Evolutionary conservation across 495 filamentous ascomycete genomes (phyloP), one percentile per base, ranked within the genome.

Genomic region (Ramalina intermedia): DNA sequence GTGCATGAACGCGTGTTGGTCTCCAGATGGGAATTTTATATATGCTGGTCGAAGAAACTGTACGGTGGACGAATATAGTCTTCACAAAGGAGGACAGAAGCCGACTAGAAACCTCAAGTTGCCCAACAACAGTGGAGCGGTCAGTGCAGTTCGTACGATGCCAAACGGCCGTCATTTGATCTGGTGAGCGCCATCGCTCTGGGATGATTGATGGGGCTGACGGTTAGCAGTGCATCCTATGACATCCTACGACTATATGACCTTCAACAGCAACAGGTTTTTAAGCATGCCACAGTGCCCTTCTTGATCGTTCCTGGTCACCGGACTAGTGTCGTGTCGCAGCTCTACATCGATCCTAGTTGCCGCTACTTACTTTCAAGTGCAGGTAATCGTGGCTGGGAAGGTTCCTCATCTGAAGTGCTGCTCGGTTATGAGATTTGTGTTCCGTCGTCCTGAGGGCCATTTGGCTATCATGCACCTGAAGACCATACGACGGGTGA

Each of bases 1-100:
- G 93, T 96, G 89, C 63, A 96, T 94, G 82, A 86, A 82, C 52
- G 87, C 87, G n/a, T 93, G 86, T 65, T 98, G 93, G 91, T 88
- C 82, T 51, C 88, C 88, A 2, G 84, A 94, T 64, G 91, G 91
- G 23, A 96, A 98, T 63, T 89, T 75, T 64, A 87, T 98, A 48
- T 98, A 94, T 64, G 87, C 84, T 14, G 91, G 91, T 5, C 76
- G 91, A 36, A 74, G 93, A 46, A 98, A 96, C 64, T 84, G 87
- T 47, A 94, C 86, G 0, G 91, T 98, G 1, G 91, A 98, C 50
- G 91, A 98, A 61, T 98, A 82, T 63, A 85, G 75, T 62, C 67
- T 96, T 39, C 87, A 91, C 65, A 88, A 87, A 52, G 86, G 89
- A 0, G 69, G 87, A 1, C 73, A 75, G 60, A 70, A 76, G 54